Evolutionary conservation across 2,329 filamentous ascomycete species (phyloP), one percentile per base, ranked within the genome.

Genomic region (Fusarium secorum): DNA sequence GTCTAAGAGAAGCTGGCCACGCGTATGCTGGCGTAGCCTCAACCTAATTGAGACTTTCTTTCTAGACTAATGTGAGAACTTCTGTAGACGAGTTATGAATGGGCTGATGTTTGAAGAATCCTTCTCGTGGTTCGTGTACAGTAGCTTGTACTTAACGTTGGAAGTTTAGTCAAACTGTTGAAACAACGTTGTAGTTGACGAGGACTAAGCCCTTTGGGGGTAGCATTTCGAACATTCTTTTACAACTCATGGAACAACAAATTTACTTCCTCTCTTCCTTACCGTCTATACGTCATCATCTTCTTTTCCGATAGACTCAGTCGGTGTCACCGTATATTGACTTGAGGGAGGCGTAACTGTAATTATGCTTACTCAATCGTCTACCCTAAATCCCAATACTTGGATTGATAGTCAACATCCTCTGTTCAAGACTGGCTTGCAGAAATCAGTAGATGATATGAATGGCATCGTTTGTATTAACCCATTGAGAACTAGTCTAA

Each of bases 21-120:
- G 70, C 70, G 70, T 73, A 71, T 73, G 70, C 70, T 73, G 70
- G 67, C 70, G 70, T 72, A 65, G 66, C 59, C 56, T 66, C 48
- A 45, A 45, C 53, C 53, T 38, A 54, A 54, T 56, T 35, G 46
- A 68, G 52, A 24, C 33, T 15, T 39, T 57, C 33, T 11, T 35
- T 36, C 18, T 17, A 35, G 33, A n/a, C 38, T 39, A 55, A 67
- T 36, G 48, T 24, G 33, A 51, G 64, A 63, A 67, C 49, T 67
- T 63, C 6, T 63, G 56, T 36, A 62, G 18, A 44, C 18, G 24
- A 45, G 17, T 15, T 36, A 10, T n/a, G 39, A 36, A 63, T 67
- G 49, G 57, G 26, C 56, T 56, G 63, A 67, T 67, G 33, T 24
- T 41, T 38, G 18, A 49, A 44, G 33, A 48, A 39, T 53, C 55